A percentile compares a stretch with the other conserved stretches of the same genome.
phyloP scores from a whole-genome alignment of 2,329 filamentous ascomycete genomes.

The Stachybotrys elegans region DNA sequence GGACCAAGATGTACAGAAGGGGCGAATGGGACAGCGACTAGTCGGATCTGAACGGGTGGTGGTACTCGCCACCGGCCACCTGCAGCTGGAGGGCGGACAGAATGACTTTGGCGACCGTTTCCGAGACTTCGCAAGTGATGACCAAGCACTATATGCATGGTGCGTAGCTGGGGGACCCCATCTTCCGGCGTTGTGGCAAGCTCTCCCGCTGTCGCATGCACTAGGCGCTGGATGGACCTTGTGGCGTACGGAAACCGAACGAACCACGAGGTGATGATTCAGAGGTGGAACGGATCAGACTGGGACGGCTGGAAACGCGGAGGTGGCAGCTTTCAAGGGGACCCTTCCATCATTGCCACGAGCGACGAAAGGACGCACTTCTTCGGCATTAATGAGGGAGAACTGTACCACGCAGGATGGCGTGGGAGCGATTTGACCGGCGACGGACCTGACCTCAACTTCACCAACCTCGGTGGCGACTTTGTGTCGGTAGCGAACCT shows the following conservation, averaged over 20 bases:
- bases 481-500: slow-evolving; percentile 7
- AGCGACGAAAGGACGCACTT: background rate
- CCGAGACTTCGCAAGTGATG: background rate
- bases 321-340: background rate
- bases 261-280: background rate
- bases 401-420: slow-evolving; percentile 7
- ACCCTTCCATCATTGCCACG: background rate
- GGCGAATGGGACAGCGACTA: background rate
- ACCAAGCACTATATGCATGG: background rate
- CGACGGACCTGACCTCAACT: background rate
- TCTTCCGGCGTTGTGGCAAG: background rate
- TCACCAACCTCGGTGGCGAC: slow-evolving; percentile 4
- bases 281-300: background rate
- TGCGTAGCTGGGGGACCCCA: background rate
- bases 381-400: slow-evolving; percentile 4
- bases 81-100: background rate
- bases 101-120: background rate
- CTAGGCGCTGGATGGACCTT: background rate
- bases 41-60: background rate
- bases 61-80: background rate
- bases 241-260: background rate
- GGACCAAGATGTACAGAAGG: background rate
- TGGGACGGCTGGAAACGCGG: background rate
- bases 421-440: background rate
- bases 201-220: background rate